A percentile compares a stretch with the other conserved stretches of the same genome.
Conservation (phyloP, 352 stramenopile species). For the Pythium rishiriense region DNA sequence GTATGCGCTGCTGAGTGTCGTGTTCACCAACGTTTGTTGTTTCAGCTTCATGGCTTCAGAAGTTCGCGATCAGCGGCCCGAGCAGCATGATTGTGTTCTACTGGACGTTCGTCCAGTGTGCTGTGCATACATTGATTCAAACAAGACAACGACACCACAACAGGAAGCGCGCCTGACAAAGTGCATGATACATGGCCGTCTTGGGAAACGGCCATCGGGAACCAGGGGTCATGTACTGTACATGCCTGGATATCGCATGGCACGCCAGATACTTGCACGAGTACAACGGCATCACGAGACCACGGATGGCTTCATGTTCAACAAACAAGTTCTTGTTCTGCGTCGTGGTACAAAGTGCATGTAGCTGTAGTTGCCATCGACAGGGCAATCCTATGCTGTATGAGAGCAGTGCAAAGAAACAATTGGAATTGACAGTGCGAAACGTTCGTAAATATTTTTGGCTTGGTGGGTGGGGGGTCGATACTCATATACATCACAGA, state of each 20-base stretch:
- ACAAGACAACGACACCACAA: not conserved
- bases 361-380: too few species aligned
- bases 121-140: too few species aligned
- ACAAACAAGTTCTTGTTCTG: too few species aligned
- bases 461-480: not conserved
- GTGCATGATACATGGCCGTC: not conserved
- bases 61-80: not conserved
- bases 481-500: conserved; percentile 18
- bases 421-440: not conserved
- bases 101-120: not conserved
- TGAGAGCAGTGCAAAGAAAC: not conserved
- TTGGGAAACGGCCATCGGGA: too few species aligned
- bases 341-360: too few species aligned
- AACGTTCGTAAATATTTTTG: conserved; percentile 18
- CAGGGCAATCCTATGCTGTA: too few species aligned
- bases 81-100: too few species aligned
- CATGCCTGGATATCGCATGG: not conserved
- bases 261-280: too few species aligned
- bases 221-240: too few species aligned
- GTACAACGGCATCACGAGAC: not conserved
- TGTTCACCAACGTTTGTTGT: not conserved
- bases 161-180: not conserved
- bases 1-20: conserved; percentile 3
- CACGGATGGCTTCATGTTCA: not conserved
- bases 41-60: conserved; percentile 6